Conservation (phyloP, 2,329 filamentous ascomycete species). For the Hymenoscyphus infarciens region DNA sequence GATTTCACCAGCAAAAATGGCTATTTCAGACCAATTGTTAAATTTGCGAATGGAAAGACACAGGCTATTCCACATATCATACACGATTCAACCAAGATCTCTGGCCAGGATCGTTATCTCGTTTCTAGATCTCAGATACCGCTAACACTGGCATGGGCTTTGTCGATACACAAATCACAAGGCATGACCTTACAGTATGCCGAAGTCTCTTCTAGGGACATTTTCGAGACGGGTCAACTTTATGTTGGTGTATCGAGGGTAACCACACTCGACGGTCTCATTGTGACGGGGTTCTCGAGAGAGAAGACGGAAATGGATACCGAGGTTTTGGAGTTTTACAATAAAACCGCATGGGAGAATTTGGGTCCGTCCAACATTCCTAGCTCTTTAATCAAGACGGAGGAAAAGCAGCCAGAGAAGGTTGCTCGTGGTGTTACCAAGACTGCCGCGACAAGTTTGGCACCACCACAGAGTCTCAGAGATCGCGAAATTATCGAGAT, state of each 20-base stretch:
- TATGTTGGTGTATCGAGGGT: slow-evolving; percentile 32
- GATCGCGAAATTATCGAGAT: neutral
- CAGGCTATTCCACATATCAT: slow-evolving; percentile 17
- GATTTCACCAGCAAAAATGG: slow-evolving; percentile 6
- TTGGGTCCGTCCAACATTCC: slow-evolving; percentile 8
- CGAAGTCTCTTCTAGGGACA: slow-evolving; percentile 26
- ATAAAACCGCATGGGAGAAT: slow-evolving; percentile 27
- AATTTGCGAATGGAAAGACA: slow-evolving; percentile 21
- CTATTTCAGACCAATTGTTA: slow-evolving; percentile 19
- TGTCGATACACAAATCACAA: slow-evolving; percentile 96
- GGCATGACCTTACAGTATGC: slow-evolving; percentile 63
- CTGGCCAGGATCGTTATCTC: slow-evolving; percentile 17
- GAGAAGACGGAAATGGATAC: slow-evolving; percentile 22
- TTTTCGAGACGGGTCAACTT: slow-evolving; percentile 31
- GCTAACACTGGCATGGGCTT: slow-evolving; percentile 87
- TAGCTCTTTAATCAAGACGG: neutral
- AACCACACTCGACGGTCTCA: slow-evolving; percentile 27
- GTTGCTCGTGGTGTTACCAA: neutral
- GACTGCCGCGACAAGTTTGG: no score
- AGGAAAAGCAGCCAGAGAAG: neutral
- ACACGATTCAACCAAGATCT: slow-evolving; percentile 14
- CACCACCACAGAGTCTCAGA: neutral
- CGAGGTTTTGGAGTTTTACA: slow-evolving; percentile 30
- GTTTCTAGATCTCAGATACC: slow-evolving; percentile 51
- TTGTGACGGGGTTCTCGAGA: slow-evolving; percentile 23